Evolutionary conservation across 1,284 basidiomycete species (phyloP), one percentile per base, ranked within the genome.

Genomic region (Xerocomus minutiporus): DNA sequence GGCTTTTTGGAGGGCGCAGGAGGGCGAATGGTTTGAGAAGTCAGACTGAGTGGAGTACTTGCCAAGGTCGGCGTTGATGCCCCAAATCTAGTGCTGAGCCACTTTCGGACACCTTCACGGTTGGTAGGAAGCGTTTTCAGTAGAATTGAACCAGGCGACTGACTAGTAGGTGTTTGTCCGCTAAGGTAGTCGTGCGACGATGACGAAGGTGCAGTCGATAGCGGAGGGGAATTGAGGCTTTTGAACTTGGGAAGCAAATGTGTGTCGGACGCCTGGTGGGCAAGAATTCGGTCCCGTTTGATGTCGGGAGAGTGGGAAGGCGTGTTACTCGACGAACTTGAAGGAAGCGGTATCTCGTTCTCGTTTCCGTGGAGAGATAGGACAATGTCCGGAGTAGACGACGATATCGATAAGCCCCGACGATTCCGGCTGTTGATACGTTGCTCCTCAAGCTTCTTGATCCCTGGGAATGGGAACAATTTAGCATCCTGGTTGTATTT

Each of bases 381-480:
- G 36, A 75, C 70, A 46, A 80, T 75, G 59, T 89, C 86, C 15
- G 84, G 84, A 17, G 79, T 81, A 5, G 86, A 86, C 2, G 80
- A 75, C 0, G 84, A 84, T 64, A 65, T 70, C 46, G 67, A 74
- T 42, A 81, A 66, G 3, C 75, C 79, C 55, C 78, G 61, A 47
- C 63, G 79, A 46, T 75, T 76, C 39, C 82, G 78, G 58, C 75
- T 80, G 55, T 77, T 80, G 43, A 68, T 68, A 45, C 82, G 78
- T 62, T 86, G 81, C 63, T 88, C 85, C 66, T 91, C 86, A 32
- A 92, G 75, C 58, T 80, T 80, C 58, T 82, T 78, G 62, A 93
- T 86, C 31, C 88, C 91, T 5, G 92, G 91, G 77, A 95, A 95
- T 0, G 92, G 92, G 67, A 89, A 90, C 20, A 95, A 75, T 67